Conservation (phyloP, 2,329 filamentous ascomycete genomes). For the Monosporascus sp. region DNA sequence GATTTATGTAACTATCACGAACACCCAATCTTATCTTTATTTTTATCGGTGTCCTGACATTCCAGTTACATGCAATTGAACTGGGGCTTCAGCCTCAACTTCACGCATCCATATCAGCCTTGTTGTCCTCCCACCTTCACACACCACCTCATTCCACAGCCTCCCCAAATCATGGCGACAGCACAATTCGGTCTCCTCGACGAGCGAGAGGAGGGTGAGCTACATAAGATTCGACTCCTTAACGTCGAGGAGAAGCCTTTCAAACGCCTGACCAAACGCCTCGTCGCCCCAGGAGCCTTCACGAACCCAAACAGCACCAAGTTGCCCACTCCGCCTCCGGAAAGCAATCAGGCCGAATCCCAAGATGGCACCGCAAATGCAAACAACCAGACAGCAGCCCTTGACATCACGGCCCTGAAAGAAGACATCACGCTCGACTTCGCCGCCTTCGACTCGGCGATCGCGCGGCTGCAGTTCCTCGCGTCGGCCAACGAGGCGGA, state of each 20-base stretch:
- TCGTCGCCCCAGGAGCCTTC: slow-evolving; percentile 64
- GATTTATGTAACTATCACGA: background rate
- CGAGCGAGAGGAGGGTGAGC: slow-evolving; percentile 71
- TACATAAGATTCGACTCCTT: slow-evolving; percentile 82
- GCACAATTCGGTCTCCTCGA: slow-evolving; percentile 52
- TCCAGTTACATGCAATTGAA: background rate
- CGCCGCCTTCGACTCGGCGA: slow-evolving; percentile 78
- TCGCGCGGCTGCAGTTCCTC: slow-evolving; percentile 84
- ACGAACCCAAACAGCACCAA: slow-evolving; percentile 47
- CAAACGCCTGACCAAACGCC: slow-evolving; percentile 78
- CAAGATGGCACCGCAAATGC: slow-evolving; percentile 12
- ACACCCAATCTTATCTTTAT: background rate
- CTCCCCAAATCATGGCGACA: slow-evolving; percentile 18
- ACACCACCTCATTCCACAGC: background rate
- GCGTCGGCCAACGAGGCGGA: slow-evolving; percentile 78
- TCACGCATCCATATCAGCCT: background rate
- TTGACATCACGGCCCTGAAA: slow-evolving; percentile 55
- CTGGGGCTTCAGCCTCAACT: background rate
- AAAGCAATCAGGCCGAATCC: slow-evolving; percentile 35
- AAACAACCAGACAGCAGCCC: slow-evolving; percentile 30
- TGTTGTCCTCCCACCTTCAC: background rate
- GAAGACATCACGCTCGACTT: slow-evolving; percentile 87
- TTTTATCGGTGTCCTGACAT: slow-evolving; percentile 2
- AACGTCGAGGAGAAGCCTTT: slow-evolving; percentile 91
- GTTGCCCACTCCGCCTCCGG: slow-evolving; percentile 63